Percentiles rank a stretch among this genome's conserved stretches.
phyloP scores from a whole-genome alignment of 768 basidiomycete species.

The Kondoa subrosea region DNA sequence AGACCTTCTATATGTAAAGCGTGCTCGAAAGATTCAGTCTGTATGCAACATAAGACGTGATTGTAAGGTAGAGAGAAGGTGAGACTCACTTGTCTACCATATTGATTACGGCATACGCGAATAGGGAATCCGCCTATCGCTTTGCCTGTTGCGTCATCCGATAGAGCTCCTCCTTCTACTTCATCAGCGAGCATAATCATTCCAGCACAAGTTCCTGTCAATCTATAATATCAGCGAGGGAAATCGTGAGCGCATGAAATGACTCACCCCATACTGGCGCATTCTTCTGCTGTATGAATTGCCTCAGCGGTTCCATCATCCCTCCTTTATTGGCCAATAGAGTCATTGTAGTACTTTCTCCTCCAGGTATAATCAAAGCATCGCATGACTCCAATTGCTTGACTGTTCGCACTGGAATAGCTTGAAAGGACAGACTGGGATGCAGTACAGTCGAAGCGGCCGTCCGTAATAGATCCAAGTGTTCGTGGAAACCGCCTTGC shows the following conservation, averaged over 20 bases:
- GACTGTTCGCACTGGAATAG: constrained; percentile 48
- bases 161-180: constrained; percentile 52
- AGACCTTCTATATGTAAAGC: constrained; percentile 51
- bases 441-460: constrained; percentile 36
- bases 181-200: constrained; percentile 65
- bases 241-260: not conserved
- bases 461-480: constrained; percentile 47
- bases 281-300: constrained; percentile 41
- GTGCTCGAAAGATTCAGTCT: constrained; percentile 85
- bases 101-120: constrained; percentile 70
- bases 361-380: constrained; percentile 83
- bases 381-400: constrained; percentile 61
- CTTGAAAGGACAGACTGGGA: constrained; percentile 24
- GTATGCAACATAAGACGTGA: constrained; percentile 6
- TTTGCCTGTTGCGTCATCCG: constrained; percentile 56
- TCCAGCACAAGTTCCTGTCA: constrained; percentile 58
- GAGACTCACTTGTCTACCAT: constrained; percentile 68
- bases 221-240: not conserved
- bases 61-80: not conserved
- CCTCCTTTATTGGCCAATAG: constrained; percentile 55
- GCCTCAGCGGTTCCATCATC: constrained; percentile 58
- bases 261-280: constrained; percentile 65
- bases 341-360: constrained; percentile 88
- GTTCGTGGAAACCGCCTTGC: constrained; percentile 84
- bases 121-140: constrained; percentile 64